Conservation (phyloP, 129 eudicot genomes). For the Centella asiatica region DNA sequence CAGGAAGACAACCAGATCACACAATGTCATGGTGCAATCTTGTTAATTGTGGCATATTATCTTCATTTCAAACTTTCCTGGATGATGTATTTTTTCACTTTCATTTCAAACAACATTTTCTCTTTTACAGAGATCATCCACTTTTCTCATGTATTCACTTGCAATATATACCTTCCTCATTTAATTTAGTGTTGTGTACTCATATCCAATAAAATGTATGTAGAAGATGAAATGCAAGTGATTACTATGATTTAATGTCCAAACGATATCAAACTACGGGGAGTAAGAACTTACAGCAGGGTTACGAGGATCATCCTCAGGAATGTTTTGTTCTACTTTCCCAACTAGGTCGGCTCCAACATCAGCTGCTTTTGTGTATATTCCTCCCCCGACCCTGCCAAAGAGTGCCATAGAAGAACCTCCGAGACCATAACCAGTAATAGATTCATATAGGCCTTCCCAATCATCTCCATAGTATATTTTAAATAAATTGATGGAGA, state of each 20-base stretch:
- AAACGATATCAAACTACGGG: neutral
- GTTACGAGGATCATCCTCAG: slow-evolving; percentile 57
- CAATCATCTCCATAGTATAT: slow-evolving; percentile 46
- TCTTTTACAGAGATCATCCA: neutral
- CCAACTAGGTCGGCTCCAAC: slow-evolving; percentile 57
- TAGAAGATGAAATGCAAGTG: neutral
- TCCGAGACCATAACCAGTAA: slow-evolving; percentile 57
- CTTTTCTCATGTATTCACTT: neutral
- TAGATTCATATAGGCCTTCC: slow-evolving; percentile 51
- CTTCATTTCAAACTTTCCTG: neutral
- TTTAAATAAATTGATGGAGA: slow-evolving; percentile 34
- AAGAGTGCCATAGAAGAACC: slow-evolving; percentile 54
- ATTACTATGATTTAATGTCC: neutral
- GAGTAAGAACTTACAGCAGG: slow-evolving; percentile 37
- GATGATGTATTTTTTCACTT: neutral
- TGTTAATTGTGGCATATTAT: neutral
- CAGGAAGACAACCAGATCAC: neutral
- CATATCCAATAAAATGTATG: neutral
- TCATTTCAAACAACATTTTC: neutral
- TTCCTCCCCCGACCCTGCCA: slow-evolving; percentile 61
- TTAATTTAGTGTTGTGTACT: neutral
- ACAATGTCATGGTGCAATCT: neutral
- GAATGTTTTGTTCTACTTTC: slow-evolving; percentile 44
- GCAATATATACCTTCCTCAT: neutral
- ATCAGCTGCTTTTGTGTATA: slow-evolving; percentile 55